Evolutionary conservation across 2,329 filamentous ascomycete species (phyloP), one percentile per base, ranked within the genome.

Genomic region (Nothophaeocryptopus gaeumannii): DNA sequence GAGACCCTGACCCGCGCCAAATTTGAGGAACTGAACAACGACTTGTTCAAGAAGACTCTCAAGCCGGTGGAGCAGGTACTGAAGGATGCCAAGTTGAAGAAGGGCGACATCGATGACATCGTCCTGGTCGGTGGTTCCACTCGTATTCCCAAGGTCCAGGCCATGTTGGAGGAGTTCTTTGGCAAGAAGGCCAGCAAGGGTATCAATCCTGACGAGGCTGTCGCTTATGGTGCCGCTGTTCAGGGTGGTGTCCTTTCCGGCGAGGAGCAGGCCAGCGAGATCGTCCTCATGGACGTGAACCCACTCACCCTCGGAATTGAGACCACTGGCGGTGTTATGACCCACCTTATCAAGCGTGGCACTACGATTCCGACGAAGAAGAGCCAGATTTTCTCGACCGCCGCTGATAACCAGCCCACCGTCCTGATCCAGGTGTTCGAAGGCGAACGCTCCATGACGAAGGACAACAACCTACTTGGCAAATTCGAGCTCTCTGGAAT

Each of bases 361-460:
- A 97, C 92, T 67, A 96, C 92, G 59, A 97, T 97, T 70, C 92
- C 92, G 47, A 97, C 92, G 77, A 96, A 96, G 86, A 97, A 97
- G 81, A 96, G 90, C 13, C 91, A 96, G 78, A 86, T 93, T 71
- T 97, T 97, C 84, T 96, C 91, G 50, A 97, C 92, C 44, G 91
- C 92, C 48, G 91, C 92, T 62, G 92, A 97, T 73, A 96, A 95
- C 88, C 92, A 97, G 81, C 95, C 89, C 57, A 91, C 90, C 62
- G 92, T 97, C 68, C 89, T 96, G 79, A 97, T 97, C 80, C 96
- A 97, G 86, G 92, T 97, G 58, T 97, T 85, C 85, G 91, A 97
- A 84, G 92, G 92, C 79, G 92, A 97, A 82, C 92, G 92, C 20
- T 57, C 59, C 0, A 67, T 67, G 64, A 67, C 64, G 1, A 59